Evolutionary conservation across 352 stramenopile genomes (phyloP).

Genomic region (Nothophytophthora sp.): DNA sequence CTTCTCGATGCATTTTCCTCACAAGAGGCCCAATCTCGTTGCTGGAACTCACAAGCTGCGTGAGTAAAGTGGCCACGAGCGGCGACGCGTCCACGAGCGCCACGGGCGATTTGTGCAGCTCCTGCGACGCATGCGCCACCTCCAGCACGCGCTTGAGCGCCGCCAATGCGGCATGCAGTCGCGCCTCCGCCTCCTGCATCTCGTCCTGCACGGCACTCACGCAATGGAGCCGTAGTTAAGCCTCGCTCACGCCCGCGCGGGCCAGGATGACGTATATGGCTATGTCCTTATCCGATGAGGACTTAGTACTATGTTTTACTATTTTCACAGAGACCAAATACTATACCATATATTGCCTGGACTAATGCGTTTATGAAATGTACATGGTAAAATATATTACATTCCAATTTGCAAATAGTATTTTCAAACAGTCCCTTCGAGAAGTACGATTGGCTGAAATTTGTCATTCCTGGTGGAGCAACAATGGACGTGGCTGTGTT

Average conservation of each 20-base stretch:
- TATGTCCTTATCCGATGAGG: no score
- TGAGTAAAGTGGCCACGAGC: background rate
- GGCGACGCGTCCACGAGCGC: background rate
- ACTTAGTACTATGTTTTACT: no score
- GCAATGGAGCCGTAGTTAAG: slow-evolving; percentile 12
- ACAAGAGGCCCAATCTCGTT: background rate
- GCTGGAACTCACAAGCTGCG: background rate
- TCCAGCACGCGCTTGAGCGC: slow-evolving; percentile 10
- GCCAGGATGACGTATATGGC: slow-evolving; percentile 18
- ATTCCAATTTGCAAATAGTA: no score
- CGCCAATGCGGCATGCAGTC: slow-evolving; percentile 7
- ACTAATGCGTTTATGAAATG: no score
- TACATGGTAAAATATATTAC: no score
- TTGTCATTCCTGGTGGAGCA: no score
- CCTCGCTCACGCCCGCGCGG: slow-evolving; percentile 7
- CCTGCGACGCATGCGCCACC: slow-evolving; percentile 8
- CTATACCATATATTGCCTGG: no score
- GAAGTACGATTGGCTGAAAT: no score
- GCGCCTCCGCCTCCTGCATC: slow-evolving; percentile 2
- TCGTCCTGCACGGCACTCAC: slow-evolving; percentile 12
- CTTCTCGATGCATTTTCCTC: background rate
- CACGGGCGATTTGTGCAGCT: slow-evolving; percentile 11
- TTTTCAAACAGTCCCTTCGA: no score
- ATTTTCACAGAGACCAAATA: no score
- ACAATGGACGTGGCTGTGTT: no score